phyloP scores from a whole-genome alignment of 192 early-diverging fungal species.

The Coemansia sp. region DNA sequence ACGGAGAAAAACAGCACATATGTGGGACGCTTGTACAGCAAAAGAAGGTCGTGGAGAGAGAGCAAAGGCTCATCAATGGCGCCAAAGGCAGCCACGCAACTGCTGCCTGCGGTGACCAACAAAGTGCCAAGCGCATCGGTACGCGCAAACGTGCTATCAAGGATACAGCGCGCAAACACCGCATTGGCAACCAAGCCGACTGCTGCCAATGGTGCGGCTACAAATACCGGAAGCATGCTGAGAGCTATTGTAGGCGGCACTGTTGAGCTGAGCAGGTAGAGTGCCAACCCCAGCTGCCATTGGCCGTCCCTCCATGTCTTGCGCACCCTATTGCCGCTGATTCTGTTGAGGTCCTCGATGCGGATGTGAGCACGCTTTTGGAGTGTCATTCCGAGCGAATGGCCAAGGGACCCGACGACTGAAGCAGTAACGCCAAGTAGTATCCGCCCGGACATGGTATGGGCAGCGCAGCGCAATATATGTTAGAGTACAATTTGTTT shows the following conservation, averaged over 20 bases:
- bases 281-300: conserved; percentile 68
- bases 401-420: conserved; percentile 66
- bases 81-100: conserved; percentile 70
- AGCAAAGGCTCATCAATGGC: conserved; percentile 73
- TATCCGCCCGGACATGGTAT: conserved; percentile 34
- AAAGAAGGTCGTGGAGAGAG: conserved; percentile 65
- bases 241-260: conserved; percentile 72
- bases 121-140: conserved; percentile 66
- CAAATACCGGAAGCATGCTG: conserved; percentile 75
- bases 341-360: conserved; percentile 16
- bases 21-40: conserved; percentile 63
- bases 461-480: conserved; percentile 1
- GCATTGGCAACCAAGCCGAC: conserved; percentile 76
- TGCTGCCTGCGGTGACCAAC: conserved; percentile 64
- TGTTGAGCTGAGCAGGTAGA: conserved; percentile 69
- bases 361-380: conserved; percentile 72
- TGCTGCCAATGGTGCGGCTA: conserved; percentile 73
- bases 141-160: conserved; percentile 64
- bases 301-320: conserved; percentile 53
- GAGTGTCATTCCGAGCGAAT: conserved; percentile 73
- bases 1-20: conserved; percentile 69
- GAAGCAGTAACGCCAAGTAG: conserved; percentile 62
- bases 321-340: conserved; percentile 3
- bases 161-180: conserved; percentile 65
- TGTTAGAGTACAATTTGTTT: neutral